These are phyloP conservation scores for Torrubiellomyces zombiae DNA, from an alignment of 2,329 filamentous ascomycete genomes.

Conservation along the genomic window DNA sequence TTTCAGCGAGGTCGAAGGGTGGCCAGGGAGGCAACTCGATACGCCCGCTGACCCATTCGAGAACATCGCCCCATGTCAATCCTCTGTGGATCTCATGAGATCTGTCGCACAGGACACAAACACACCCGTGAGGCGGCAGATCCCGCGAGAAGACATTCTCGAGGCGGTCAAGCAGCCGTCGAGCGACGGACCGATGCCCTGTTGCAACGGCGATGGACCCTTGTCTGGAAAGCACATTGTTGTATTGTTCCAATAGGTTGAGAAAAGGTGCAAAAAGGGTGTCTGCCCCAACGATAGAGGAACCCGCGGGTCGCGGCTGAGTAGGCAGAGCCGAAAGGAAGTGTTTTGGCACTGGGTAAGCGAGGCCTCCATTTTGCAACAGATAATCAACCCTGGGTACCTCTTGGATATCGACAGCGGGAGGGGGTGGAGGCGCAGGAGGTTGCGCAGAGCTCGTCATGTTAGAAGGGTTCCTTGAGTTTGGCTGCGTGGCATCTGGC, in stretches of 20 bases:
- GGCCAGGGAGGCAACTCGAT: constrained; percentile 79
- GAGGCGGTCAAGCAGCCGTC: constrained; percentile 72
- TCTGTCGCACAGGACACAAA: constrained; percentile 66
- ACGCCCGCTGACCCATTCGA: constrained; percentile 82
- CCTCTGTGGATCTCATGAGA: constrained; percentile 48
- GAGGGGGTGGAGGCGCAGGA: constrained; percentile 50
- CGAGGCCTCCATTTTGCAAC: constrained; percentile 70
- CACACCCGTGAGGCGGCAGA: constrained; percentile 71
- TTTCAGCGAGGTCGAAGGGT: constrained; percentile 57
- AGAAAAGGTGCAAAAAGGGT: constrained; percentile 71
- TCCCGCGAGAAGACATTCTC: constrained; percentile 92
- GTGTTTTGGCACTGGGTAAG: constrained; percentile 53
- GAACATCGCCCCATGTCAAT: constrained; percentile 85
- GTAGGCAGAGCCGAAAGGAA: constrained; percentile 50
- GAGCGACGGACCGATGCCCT: constrained; percentile 85
- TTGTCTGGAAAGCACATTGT: constrained; percentile 61
- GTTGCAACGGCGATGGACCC: constrained; percentile 91
- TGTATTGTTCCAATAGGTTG: constrained; percentile 72
- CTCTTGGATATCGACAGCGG: constrained; percentile 52
- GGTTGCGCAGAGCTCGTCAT: constrained; percentile 21
- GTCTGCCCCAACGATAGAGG: constrained; percentile 49
- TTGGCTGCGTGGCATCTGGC: constrained; percentile 16
- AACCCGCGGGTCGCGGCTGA: constrained; percentile 41
- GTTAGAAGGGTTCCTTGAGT: constrained; percentile 22
- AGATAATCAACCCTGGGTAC: constrained; percentile 82